These are phyloP conservation scores for Clavariopsis aquatica DNA, from an alignment of 495 filamentous ascomycete species.

Conservation along the genomic window DNA sequence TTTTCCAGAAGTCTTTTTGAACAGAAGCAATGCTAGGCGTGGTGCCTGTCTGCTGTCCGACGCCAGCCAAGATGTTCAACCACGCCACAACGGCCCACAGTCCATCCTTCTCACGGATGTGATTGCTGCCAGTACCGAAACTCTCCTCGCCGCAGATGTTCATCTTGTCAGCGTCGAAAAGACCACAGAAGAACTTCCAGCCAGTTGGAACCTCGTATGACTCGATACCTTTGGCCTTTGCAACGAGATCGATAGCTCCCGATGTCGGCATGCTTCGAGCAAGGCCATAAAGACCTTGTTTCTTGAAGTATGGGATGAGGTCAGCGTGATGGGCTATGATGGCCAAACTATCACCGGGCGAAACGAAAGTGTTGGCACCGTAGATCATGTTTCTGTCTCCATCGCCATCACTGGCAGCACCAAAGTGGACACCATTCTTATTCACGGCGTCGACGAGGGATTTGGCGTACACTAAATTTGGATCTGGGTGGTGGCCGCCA, in stretches of 20 bases:
- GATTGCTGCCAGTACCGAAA: slow-evolving; percentile 98
- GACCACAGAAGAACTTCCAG: slow-evolving; percentile 99
- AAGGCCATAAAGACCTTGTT: slow-evolving; percentile 91
- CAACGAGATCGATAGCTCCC: slow-evolving; percentile 91
- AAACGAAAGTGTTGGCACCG: slow-evolving; percentile 93
- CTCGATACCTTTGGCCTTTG: slow-evolving; percentile 86
- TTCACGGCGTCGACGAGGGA: slow-evolving; percentile 92
- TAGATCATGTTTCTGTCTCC: slow-evolving; percentile 99
- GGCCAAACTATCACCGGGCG: slow-evolving; percentile 91
- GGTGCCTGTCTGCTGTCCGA: slow-evolving; percentile 73
- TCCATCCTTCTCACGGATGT: slow-evolving; percentile 98
- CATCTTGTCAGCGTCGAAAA: slow-evolving; percentile 96
- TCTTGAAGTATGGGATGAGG: slow-evolving; percentile 95
- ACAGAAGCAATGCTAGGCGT: slow-evolving; percentile 89
- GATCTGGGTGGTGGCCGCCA: slow-evolving; percentile 94
- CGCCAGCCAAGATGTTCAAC: slow-evolving; percentile 96
- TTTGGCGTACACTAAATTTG: slow-evolving; percentile 97
- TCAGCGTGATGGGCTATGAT: slow-evolving; percentile 97
- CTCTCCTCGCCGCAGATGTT: slow-evolving; percentile 98
- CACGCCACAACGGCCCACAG: slow-evolving; percentile 96
- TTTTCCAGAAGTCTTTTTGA: slow-evolving; percentile 96
- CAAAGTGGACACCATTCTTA: slow-evolving; percentile 88
- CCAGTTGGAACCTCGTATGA: slow-evolving; percentile 97
- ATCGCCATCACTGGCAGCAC: slow-evolving; percentile 93
- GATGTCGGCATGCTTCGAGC: slow-evolving; percentile 97